phyloP scores from a whole-genome alignment of 179 eudicot species.

The Corrigiola litoralis region DNA sequence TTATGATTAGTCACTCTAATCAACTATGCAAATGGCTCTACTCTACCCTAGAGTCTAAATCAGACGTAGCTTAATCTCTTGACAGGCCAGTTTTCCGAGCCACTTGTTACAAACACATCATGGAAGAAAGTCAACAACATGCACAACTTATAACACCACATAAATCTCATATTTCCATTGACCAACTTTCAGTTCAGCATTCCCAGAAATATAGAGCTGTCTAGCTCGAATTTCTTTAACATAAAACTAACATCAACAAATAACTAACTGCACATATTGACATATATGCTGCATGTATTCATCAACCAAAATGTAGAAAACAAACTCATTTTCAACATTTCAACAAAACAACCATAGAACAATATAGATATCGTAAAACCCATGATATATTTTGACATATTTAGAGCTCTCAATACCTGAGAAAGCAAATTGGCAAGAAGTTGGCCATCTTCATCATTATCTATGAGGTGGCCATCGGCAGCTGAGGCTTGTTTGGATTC shows the following conservation, averaged over 20 bases:
- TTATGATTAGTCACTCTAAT: too few relatives aligned
- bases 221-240: not conserved
- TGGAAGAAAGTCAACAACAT: not conserved
- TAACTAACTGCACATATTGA: too few relatives aligned
- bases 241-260: too few relatives aligned
- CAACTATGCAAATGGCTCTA: too few relatives aligned
- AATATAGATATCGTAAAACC: not conserved
- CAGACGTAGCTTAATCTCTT: not conserved
- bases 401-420: conserved; percentile 29
- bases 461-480: not conserved
- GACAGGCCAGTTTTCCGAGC: not conserved
- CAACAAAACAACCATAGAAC: not conserved
- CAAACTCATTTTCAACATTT: too few relatives aligned
- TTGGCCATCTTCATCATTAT: conserved; percentile 17
- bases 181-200: too few relatives aligned
- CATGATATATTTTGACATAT: not conserved
- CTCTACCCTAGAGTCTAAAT: too few relatives aligned
- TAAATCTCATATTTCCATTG: not conserved
- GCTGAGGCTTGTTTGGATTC: conserved; percentile 19
- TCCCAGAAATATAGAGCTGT: not conserved
- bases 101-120: not conserved
- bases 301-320: too few relatives aligned
- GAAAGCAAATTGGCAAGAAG: conserved; percentile 41
- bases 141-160: not conserved
- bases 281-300: too few relatives aligned